These are phyloP conservation scores for Misopates orontium DNA, from an alignment of 257 asterid species.

Conservation along the genomic window DNA sequence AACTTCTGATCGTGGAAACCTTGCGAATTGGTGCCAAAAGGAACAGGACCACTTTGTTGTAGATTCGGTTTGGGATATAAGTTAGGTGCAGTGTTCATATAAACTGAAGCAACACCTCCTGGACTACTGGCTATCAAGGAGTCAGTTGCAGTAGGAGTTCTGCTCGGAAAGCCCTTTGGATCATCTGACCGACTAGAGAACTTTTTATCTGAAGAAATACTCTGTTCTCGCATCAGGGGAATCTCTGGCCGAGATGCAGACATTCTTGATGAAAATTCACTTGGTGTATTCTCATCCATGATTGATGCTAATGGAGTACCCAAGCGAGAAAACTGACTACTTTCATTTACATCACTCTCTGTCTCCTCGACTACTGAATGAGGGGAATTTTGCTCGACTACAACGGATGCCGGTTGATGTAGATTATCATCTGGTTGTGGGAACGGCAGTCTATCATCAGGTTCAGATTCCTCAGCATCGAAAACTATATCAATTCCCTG, in stretches of 20 bases:
- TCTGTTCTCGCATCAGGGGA: conserved; percentile 57
- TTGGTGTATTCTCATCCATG: conserved; percentile 60
- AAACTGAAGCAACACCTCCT: conserved; percentile 42
- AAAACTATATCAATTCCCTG: conserved; percentile 94
- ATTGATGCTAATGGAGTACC: conserved; percentile 44
- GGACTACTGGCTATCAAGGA: conserved; percentile 45
- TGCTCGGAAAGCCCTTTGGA: conserved; percentile 41
- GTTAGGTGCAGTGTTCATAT: conserved; percentile 47
- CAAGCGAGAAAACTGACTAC: conserved; percentile 57
- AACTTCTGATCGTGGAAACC: conserved; percentile 68
- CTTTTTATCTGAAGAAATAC: conserved; percentile 74
- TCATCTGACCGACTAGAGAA: conserved; percentile 57
- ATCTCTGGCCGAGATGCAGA: conserved; percentile 68
- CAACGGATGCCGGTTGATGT: conserved; percentile 52
- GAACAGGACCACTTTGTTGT: conserved; percentile 43
- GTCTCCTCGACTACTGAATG: conserved; percentile 90
- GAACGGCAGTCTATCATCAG: conserved; percentile 82
- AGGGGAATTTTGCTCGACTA: conserved; percentile 64
- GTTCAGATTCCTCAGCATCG: conserved; percentile 92
- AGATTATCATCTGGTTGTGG: conserved; percentile 81
- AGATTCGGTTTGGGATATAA: conserved; percentile 42
- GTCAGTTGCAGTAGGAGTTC: conserved; percentile 41
- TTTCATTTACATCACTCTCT: conserved; percentile 50
- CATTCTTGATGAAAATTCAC: conserved; percentile 82
- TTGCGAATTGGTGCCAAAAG: conserved; percentile 47